Base-by-base conservation (phyloP, 345 rosid species). In the Clarkia xantiana region DNA sequence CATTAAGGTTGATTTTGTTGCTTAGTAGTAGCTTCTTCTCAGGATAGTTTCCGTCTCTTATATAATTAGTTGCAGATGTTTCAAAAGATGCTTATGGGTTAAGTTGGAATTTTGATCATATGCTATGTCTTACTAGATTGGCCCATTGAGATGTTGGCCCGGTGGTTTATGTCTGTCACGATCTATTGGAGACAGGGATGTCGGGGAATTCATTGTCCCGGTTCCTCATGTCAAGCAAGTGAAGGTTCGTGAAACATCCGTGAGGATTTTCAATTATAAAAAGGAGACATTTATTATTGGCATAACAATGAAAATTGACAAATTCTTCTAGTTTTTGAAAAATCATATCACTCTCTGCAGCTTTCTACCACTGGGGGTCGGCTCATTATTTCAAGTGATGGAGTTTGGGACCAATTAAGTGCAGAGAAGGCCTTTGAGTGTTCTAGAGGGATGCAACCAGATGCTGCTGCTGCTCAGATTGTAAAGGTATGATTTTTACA, bases 131-230 rank as follows among this genome's bases (percentile, higher is more conserved):
- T 29, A 70, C 47, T 66, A 93, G 99, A 80, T 93, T 75, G 99
- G 96, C 56, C 99, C 99, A 11, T 60, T 93, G 68, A 75, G 99
- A 72, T 93, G 99, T 78, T 93, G 99, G 99, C 99, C 99, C 39
- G 99, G 99, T 61, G 99, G 99, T 59, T 66, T 93, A 60, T 93
- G 99, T 70, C 99, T 93, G 60, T 93, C 99, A 45, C 78, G 99
- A 72, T 93, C 99, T 36, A 87, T 93, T 45, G 99, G 99, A 47
- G 99, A 93, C 67, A 58, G 80, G 66, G 99, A 93, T 70, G 90
- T 87, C 40, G 99, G 99, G 23, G 95, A 87, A 66, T 87, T 55
- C 75, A 87, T 93, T 66, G 96, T 93, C 65, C 96, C 99, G 57
- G 91, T 93, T 71, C 99, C 99, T 55, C 70, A 84, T 49, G 95